Base-by-base conservation (phyloP, 1,139 yeast species). In the Ogataea hybrid region DNA sequence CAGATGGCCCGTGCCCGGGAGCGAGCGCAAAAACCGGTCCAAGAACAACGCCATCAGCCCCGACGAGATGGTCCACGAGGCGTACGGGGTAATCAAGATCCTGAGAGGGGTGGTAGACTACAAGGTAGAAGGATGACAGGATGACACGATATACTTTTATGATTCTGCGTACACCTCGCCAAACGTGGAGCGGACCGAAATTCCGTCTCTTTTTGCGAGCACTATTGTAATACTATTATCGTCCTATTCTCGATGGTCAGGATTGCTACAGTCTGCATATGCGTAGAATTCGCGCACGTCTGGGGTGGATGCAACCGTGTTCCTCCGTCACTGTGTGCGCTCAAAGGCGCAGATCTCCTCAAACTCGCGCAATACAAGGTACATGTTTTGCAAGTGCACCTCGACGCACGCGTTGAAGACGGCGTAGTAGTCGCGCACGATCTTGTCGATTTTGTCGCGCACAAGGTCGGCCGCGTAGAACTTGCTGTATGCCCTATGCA, bases 61-160 rank as follows among this genome's bases (percentile, higher is more conserved):
- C 15, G 65, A 62, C 42, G 62, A 61, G 38, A 56, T 59, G 50
- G 49, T 39, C 17, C 65, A 79, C 55, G 79, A 76, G 42, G 63
- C 71, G 23, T 78, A 71, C 53, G 85, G 85, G 9, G 72, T 71
- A 46, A 79, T 80, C 49, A 79, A 77, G 59, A 80, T 79, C 9
- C 63, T 79, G 30, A 66, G 85, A 46, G 85, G 85, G 2, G 77
- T 79, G 17, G 82, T 79, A 21, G 80, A 76, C 28, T 57, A 60
- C 46, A 53, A 50, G 56, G 49, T 22, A 49, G 37, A 38, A 14
- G 35, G 15, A 20, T 20, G 21, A 20, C 21, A 14, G 35, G 15
- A 20, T 20, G 21, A 20, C 21, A 3, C 21, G 8, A 9, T 20
- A 20, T 20, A 20, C 2, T 7, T 7, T 20, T 27, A 28, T 35